These are phyloP conservation scores for Diplodia seriata DNA, from an alignment of 2,329 filamentous ascomycete species.

Conservation along the genomic window DNA sequence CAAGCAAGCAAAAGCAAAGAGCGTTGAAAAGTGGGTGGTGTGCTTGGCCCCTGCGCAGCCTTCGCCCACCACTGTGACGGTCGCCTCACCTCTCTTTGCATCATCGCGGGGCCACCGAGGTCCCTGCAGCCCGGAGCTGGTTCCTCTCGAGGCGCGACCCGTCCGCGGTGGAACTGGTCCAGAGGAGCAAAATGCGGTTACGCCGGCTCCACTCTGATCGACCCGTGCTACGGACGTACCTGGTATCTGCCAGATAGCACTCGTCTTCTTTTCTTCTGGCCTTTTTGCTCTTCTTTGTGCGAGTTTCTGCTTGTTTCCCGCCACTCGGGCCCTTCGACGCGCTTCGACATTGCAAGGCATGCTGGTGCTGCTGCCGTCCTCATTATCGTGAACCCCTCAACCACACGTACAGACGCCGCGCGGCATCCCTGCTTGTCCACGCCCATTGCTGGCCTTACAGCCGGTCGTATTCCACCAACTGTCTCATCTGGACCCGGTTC, in stretches of 20 bases:
- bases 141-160: constrained; percentile 5
- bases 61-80: background rate
- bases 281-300: constrained; percentile 1
- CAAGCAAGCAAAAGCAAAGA: constrained; percentile 13
- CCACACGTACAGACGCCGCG: constrained; percentile 2
- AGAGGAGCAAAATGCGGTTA: constrained; percentile 13
- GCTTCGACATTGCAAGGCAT: background rate
- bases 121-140: constrained; percentile 24
- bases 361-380: constrained; percentile 7
- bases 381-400: constrained; percentile 29
- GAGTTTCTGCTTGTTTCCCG: background rate
- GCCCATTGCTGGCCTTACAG: constrained; percentile 12
- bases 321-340: background rate
- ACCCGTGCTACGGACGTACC: constrained; percentile 27
- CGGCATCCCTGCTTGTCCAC: background rate
- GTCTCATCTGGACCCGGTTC: background rate
- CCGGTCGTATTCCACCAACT: background rate
- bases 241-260: constrained; percentile 6
- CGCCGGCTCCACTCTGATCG: constrained; percentile 18
- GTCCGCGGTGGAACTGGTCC: constrained; percentile 17
- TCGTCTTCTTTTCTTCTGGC: constrained; percentile 7
- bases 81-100: constrained; percentile 41
- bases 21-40: constrained; percentile 26
- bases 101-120: constrained; percentile 36
- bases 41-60: constrained; percentile 24